These are phyloP conservation scores for Xylariaceae sp. DNA, from an alignment of 2,329 filamentous ascomycete genomes.

Conservation along the genomic window DNA sequence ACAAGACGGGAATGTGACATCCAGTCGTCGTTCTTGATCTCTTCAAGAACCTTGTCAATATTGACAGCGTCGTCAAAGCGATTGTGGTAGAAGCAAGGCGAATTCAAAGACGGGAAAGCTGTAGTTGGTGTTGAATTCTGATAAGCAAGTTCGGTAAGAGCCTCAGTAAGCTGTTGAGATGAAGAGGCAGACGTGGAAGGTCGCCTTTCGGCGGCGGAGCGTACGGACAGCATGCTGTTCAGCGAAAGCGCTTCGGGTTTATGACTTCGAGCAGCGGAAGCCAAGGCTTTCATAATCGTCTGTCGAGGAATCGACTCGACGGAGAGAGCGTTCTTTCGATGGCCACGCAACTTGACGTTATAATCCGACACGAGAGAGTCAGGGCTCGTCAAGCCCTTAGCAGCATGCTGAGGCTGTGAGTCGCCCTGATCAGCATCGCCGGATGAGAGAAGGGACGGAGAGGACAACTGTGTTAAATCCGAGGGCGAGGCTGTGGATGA, in stretches of 20 bases:
- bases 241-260: constrained; percentile 69
- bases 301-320: constrained; percentile 75
- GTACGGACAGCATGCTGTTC: constrained; percentile 61
- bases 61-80: constrained; percentile 96
- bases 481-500: constrained; percentile 20
- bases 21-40: constrained; percentile 86
- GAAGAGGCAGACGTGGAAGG: constrained; percentile 52
- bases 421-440: constrained; percentile 35
- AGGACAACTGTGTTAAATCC: constrained; percentile 30
- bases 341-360: constrained; percentile 39
- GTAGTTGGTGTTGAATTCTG: constrained; percentile 51
- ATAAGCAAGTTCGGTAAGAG: constrained; percentile 59
- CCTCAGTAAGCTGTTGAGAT: constrained; percentile 68
- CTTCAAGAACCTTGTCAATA: constrained; percentile 91
- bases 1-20: constrained; percentile 93
- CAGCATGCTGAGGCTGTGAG: constrained; percentile 31
- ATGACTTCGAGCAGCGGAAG: constrained; percentile 66
- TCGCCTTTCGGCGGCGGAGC: constrained; percentile 42
- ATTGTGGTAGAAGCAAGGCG: constrained; percentile 97
- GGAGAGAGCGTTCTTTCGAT: constrained; percentile 59
- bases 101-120: constrained; percentile 75
- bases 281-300: constrained; percentile 82
- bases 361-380: constrained; percentile 38
- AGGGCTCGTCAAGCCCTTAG: constrained; percentile 34
- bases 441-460: constrained; percentile 18